Evolutionary conservation across 2,329 filamentous ascomycete genomes (phyloP), one percentile per base, ranked within the genome.

Genomic region (Colletotrichum lindemuthianum): DNA sequence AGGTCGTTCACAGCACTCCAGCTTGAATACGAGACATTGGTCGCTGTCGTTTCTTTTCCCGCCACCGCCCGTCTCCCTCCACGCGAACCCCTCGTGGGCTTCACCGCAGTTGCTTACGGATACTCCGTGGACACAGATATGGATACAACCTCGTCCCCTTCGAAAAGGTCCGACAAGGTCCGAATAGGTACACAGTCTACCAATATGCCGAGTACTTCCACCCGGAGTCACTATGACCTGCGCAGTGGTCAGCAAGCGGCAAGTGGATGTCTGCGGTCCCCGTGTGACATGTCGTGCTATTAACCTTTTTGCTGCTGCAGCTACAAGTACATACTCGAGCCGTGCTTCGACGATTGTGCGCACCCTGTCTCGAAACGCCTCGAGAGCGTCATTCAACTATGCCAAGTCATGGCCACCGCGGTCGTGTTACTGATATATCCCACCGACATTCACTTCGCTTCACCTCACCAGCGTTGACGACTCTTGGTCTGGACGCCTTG

Each of bases 261-360:
- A 51, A 59, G 40, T 43, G 39, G 51, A 63, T 43, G 40, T 39
- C 52, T 48, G 41, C 13, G 24, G 24, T 24, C 24, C 24, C 33
- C 11, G 64, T 63, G 63, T 54, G 55, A 66, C 57, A 61, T 63
- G 65, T 63, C 56, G 63, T 67, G 63, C 45, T 44, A 60, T 61
- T 67, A 66, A 65, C 63, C 63, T 67, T 61, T 61, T 24, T 24
- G 24, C 24, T 24, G 44, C 57, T 53, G 63, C 59, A 66, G 51
- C 41, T 52, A 15, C 48, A 36, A 13, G 43, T 41, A 41, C 24
- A 24, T 4, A 24, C 4, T 44, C 32, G 43, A 48, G 13, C 24
- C 45, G 32, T 58, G 48, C 52, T 40, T 57, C 52, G 60, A 52
- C 59, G 48, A 33, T 54, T 54, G 59, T 53, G 41, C 43, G 37